Evolutionary conservation across 768 basidiomycete genomes (phyloP), one percentile per base, ranked within the genome.

Genomic region (Amanita fuliginea): DNA sequence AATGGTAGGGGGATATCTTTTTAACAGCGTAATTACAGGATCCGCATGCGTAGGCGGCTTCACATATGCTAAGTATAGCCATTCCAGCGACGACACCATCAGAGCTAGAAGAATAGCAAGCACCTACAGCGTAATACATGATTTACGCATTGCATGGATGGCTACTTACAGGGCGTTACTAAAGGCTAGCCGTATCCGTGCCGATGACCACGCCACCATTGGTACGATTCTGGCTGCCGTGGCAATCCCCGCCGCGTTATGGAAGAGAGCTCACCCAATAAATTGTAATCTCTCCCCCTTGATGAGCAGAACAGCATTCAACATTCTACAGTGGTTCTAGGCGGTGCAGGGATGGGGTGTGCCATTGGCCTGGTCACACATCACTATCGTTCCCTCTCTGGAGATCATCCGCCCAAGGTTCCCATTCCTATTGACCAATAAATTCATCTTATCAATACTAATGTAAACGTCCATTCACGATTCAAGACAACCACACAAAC

Each of bases 171-270:
- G 19, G 28, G 6, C 11, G 19, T 16, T 11, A 33, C 37, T 42
- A 32, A 43, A 88, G 85, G 75, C 71, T 11, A 66, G 69, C 36
- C 71, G 75, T 18, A 63, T 86, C 46, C 70, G 86, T 54, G 71
- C 74, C 42, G 79, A 87, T 48, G 88, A 90, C 60, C 81, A 86
- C 59, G 74, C 84, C 18, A 86, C 78, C 1, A 84, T 90, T 41
- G 88, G 88, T 21, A 72, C 73, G 16, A 57, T 89, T 42, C 63
- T 91, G 18, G 75, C 72, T 50, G 76, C 75, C 13, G 74, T 83
- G 11, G 60, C 89, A 2, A 75, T 73, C 3, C 82, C 88, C 3
- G 82, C 85, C 2, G 46, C 88, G 24, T 69, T 89, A 44, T 90
- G 85, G 84, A 87, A 76, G 43, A 73, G 75, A 47, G 84, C 83